These are phyloP conservation scores for Ustilago tritici DNA, from an alignment of 1,284 basidiomycete species.

Conservation along the genomic window DNA sequence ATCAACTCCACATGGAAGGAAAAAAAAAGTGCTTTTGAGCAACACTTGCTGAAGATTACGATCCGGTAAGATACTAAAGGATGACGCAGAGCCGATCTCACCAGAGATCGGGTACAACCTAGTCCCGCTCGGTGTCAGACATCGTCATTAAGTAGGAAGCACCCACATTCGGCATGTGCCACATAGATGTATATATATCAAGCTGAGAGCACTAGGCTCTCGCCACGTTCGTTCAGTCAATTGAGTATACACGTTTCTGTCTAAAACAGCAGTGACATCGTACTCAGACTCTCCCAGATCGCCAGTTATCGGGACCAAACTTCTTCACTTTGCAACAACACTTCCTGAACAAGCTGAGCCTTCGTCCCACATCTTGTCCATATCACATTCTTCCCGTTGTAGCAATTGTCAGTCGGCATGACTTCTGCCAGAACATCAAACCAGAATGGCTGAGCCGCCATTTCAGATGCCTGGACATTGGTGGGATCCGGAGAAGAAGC, in stretches of 20 bases:
- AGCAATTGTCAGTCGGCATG: neutral
- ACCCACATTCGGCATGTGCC: too few species aligned
- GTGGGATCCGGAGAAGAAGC: constrained; percentile 44
- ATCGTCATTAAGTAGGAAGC: too few species aligned
- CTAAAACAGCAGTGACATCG: too few species aligned
- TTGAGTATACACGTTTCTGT: too few species aligned
- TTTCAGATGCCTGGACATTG: constrained; percentile 48
- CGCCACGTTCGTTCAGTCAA: too few species aligned
- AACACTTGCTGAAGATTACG: neutral
- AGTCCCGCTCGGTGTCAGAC: too few species aligned
- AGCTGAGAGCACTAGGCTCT: too few species aligned
- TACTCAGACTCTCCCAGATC: too few species aligned
- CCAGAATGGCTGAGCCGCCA: constrained; percentile 37
- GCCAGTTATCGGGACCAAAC: neutral
- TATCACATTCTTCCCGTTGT: neutral
- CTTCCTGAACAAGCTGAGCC: neutral
- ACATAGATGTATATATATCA: too few species aligned
- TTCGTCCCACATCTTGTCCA: neutral
- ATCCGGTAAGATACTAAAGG: too few species aligned
- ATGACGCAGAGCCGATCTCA: too few species aligned
- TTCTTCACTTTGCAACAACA: neutral
- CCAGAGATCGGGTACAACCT: too few species aligned
- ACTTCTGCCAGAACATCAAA: neutral
- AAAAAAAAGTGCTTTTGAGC: neutral
- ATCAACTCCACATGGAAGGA: neutral